Evolutionary conservation across 2,329 filamentous ascomycete species (phyloP).

Genomic region (Bipolaris gigantea): DNA sequence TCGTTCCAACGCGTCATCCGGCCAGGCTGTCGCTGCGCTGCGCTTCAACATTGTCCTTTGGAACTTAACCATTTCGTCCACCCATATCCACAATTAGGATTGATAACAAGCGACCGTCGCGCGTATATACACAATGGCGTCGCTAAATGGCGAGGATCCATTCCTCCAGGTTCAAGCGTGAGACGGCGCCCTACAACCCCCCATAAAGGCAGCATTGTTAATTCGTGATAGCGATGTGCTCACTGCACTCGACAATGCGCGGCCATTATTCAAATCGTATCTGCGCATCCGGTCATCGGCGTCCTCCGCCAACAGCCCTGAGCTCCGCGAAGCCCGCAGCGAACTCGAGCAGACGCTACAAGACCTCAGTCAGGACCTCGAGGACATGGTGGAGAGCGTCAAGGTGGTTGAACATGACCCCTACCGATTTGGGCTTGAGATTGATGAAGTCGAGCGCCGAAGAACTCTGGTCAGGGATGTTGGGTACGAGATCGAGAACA

Average conservation of each 20-base stretch:
- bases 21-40: constrained; percentile 11
- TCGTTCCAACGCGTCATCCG: constrained; percentile 11
- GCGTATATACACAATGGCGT: constrained; percentile 41
- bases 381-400: constrained; percentile 85
- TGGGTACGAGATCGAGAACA: constrained; percentile 83
- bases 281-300: constrained; percentile 89
- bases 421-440: constrained; percentile 80
- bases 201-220: constrained; percentile 19
- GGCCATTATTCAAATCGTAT: constrained; percentile 91
- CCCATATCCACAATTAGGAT: not conserved
- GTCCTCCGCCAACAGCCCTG: constrained; percentile 65
- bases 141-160: constrained; percentile 49
- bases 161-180: constrained; percentile 56
- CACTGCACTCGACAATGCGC: constrained; percentile 74
- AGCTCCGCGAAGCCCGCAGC: constrained; percentile 63
- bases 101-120: constrained; percentile 6
- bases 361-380: constrained; percentile 77
- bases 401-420: constrained; percentile 85
- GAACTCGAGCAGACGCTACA: constrained; percentile 80
- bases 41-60: constrained; percentile 8
- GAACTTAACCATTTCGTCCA: not conserved
- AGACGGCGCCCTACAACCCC: constrained; percentile 14
- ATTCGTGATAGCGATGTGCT: constrained; percentile 76
- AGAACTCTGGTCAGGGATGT: constrained; percentile 84
- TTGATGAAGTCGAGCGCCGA: constrained; percentile 78